A percentile compares a stretch with the other conserved stretches of the same genome.
phyloP scores from a whole-genome alignment of 306 rosid genomes.

The Rosa rugosa region DNA sequence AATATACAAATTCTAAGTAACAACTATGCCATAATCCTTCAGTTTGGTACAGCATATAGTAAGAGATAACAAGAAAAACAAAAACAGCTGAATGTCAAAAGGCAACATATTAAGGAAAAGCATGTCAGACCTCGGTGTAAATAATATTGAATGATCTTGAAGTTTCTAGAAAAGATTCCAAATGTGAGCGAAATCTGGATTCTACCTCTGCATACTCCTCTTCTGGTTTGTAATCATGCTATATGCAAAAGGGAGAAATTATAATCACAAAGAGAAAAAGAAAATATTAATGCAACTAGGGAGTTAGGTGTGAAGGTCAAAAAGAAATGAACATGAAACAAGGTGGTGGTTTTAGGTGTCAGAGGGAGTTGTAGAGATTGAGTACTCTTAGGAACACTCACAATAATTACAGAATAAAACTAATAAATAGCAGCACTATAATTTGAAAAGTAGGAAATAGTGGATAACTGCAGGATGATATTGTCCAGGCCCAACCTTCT shows the following conservation, averaged over 20 bases:
- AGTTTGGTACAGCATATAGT: neutral
- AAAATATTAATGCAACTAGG: neutral
- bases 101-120: neutral
- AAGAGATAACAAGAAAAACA: neutral
- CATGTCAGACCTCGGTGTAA: slow-evolving; percentile 71
- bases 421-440: too few relatives aligned
- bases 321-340: neutral
- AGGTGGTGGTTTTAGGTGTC: neutral
- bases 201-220: slow-evolving; percentile 87
- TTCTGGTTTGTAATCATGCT: slow-evolving; percentile 92
- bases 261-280: slow-evolving; percentile 17
- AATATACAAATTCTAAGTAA: neutral
- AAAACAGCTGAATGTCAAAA: neutral
- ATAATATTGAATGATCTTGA: slow-evolving; percentile 85
- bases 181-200: slow-evolving; percentile 72
- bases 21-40: neutral
- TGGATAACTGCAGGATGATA: too few relatives aligned
- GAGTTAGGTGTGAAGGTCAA: neutral
- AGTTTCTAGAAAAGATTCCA: slow-evolving; percentile 93
- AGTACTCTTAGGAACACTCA: neutral
- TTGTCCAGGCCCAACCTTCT: too few relatives aligned
- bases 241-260: slow-evolving; percentile 24
- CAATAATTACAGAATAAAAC: too few relatives aligned
- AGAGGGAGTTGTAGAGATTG: neutral
- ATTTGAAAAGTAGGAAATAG: too few relatives aligned